phyloP scores from a whole-genome alignment of 306 rosid genomes.

The Vigna angularis region DNA sequence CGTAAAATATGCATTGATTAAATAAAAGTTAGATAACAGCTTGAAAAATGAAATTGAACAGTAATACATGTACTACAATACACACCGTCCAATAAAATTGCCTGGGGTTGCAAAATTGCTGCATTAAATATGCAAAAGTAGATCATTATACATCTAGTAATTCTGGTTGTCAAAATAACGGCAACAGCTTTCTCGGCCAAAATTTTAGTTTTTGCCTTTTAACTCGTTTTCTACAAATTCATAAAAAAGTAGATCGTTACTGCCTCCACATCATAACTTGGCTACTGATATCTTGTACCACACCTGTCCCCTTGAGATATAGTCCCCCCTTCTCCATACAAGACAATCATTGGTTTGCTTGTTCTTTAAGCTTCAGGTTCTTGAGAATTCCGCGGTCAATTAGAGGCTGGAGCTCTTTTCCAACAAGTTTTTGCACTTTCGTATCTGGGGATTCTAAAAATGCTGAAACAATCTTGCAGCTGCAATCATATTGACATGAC shows the following conservation, averaged over 20 bases:
- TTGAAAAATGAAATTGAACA: not conserved
- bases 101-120: slow-evolving; percentile 8
- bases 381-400: slow-evolving; percentile 69
- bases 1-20: slow-evolving; percentile 12
- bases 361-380: slow-evolving; percentile 45
- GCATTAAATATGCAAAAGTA: slow-evolving; percentile 33
- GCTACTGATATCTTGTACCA: slow-evolving; percentile 21
- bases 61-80: slow-evolving; percentile 1
- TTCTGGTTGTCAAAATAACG: slow-evolving; percentile 28
- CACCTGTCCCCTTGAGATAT: slow-evolving; percentile 1
- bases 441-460: slow-evolving; percentile 77
- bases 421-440: slow-evolving; percentile 56
- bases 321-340: slow-evolving; percentile 24
- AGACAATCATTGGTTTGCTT: slow-evolving; percentile 36
- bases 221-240: slow-evolving; percentile 27
- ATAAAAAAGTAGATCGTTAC: slow-evolving; percentile 10
- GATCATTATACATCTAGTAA: slow-evolving; percentile 6
- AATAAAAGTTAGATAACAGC: not conserved
- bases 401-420: slow-evolving; percentile 74
- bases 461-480: slow-evolving; percentile 83
- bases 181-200: slow-evolving; percentile 37
- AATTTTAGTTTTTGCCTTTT: slow-evolving; percentile 36
- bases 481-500: slow-evolving; percentile 54
- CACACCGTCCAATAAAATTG: not conserved
- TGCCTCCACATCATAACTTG: slow-evolving; percentile 13